Base-by-base conservation (phyloP, 208 protist species). In the Trypanosoma scelopori region DNA sequence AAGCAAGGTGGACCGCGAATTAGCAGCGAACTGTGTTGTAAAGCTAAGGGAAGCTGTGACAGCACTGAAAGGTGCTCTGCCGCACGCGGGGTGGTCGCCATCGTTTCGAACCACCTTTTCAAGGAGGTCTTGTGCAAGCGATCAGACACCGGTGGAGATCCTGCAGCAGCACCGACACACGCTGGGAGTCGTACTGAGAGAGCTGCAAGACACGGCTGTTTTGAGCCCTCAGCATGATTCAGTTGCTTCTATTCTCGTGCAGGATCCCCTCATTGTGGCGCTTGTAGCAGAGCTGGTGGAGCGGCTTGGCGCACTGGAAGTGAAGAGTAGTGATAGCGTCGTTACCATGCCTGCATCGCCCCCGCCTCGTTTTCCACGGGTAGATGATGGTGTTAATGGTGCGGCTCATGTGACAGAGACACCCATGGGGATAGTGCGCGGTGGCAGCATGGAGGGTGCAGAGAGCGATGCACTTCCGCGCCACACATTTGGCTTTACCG, bases 401-500 rank as follows among this genome's bases (percentile, higher is more conserved):
- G 25, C 15, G 18, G 20, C 3, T 37, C 25, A 32, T 50, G 42
- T 3, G 22, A 25, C 9, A 11, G 27, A 20, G 25, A 16, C 39
- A 15, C 20, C 35, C 39, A 28, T 3, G n/a, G 45, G 18, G 13
- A 18, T 39, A 20, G 39, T 37, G 30, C 55, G 32, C 16, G 35
- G 27, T 16, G 5, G 43, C 4, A n/a, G n/a, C 55, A 30, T 48
- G 56, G 23, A 61, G 25, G 43, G 12, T 39, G 5, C n/a, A 12
- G 20, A 5, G n/a, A n/a, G 2, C 23, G 28, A 27, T 1, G 4
- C 32, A 55, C 49, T 20, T 16, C 39, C 39, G 15, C 52, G 52
- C 0, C 66, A 71, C 32, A 63, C 56, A 28, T 63, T 71, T 58
- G 66, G 66, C 15, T 49, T 50, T 12, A 46, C 25, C 7, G 66